Conservation (phyloP, 495 filamentous ascomycete genomes). For the Rusavskia elegans region DNA sequence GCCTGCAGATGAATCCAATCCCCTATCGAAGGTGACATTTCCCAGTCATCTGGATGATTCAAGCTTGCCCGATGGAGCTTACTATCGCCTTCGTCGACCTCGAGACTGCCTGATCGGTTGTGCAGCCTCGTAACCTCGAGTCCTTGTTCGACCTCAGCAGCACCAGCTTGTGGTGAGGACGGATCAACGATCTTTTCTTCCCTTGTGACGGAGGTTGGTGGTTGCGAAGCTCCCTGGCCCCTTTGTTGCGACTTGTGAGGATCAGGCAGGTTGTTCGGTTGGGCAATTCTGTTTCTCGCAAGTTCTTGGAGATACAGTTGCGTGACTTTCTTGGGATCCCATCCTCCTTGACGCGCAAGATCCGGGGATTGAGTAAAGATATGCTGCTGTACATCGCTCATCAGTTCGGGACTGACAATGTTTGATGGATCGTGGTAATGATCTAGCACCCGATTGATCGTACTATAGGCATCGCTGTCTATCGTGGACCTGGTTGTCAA, state of each 20-base stretch:
- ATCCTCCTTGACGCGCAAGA: slow-evolving; percentile 32
- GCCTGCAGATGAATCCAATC: slow-evolving; percentile 33
- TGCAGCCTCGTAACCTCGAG: not conserved
- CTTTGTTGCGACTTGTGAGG: slow-evolving; percentile 5
- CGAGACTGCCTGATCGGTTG: slow-evolving; percentile 1
- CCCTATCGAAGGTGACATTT: slow-evolving; percentile 38
- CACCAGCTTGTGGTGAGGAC: not conserved
- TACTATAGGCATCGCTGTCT: slow-evolving; percentile 26
- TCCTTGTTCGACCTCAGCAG: not conserved
- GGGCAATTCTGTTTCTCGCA: slow-evolving; percentile 20
- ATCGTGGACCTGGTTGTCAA: slow-evolving; percentile 12
- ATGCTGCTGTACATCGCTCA: slow-evolving; percentile 18
- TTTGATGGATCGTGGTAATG: slow-evolving; percentile 21
- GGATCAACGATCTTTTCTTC: slow-evolving; percentile 9
- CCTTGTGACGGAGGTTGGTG: slow-evolving; percentile 4
- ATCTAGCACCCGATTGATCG: slow-evolving; percentile 26
- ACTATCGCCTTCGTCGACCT: slow-evolving; percentile 8
- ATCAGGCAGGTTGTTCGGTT: slow-evolving; percentile 5
- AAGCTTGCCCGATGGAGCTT: slow-evolving; percentile 25
- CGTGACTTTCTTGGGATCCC: slow-evolving; percentile 36
- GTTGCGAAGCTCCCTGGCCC: not conserved
- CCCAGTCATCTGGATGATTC: slow-evolving; percentile 33
- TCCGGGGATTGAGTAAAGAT: slow-evolving; percentile 24
- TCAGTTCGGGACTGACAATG: slow-evolving; percentile 11
- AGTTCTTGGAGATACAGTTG: slow-evolving; percentile 38